These are phyloP conservation scores for Lepidium campestre DNA, from an alignment of 441 rosid species.

Conservation along the genomic window DNA sequence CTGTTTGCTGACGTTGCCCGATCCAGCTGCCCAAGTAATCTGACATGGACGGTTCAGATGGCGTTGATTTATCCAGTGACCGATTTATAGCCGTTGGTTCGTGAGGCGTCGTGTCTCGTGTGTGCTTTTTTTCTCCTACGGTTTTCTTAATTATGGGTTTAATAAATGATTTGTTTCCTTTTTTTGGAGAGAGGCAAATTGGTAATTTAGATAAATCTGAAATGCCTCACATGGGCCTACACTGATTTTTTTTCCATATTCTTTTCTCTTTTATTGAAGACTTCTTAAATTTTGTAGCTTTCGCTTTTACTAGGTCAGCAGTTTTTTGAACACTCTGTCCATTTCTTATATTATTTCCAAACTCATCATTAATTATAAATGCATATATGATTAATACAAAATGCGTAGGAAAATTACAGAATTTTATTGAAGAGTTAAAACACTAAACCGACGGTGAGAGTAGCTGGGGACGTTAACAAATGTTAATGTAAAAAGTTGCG, in stretches of 20 bases:
- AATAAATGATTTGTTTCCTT: background rate
- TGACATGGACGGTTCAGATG: slow-evolving; percentile 17
- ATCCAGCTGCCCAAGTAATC: background rate
- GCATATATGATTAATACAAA: background rate
- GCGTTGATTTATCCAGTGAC: background rate
- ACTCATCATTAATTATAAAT: background rate
- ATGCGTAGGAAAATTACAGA: background rate
- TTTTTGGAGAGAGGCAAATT: background rate
- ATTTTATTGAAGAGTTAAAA: background rate
- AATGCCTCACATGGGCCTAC: background rate
- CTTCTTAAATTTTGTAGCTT: background rate
- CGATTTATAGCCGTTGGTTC: slow-evolving; percentile 13
- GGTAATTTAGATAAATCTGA: background rate
- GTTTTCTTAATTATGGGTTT: background rate
- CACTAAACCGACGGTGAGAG: background rate
- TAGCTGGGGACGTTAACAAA: background rate
- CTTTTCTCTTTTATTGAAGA: background rate
- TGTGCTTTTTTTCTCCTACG: background rate
- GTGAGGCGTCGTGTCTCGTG: slow-evolving; percentile 10
- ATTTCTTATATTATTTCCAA: background rate
- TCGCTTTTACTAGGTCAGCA: slow-evolving; percentile 11
- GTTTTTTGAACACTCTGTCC: background rate
- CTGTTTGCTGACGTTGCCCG: background rate
- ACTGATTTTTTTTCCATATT: background rate
- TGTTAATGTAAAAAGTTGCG: background rate